A percentile compares a stretch with the other conserved stretches of the same genome.
Evolutionary conservation across 202 grass and related monocot species (phyloP).

Genomic region (Digitaria exilis): DNA sequence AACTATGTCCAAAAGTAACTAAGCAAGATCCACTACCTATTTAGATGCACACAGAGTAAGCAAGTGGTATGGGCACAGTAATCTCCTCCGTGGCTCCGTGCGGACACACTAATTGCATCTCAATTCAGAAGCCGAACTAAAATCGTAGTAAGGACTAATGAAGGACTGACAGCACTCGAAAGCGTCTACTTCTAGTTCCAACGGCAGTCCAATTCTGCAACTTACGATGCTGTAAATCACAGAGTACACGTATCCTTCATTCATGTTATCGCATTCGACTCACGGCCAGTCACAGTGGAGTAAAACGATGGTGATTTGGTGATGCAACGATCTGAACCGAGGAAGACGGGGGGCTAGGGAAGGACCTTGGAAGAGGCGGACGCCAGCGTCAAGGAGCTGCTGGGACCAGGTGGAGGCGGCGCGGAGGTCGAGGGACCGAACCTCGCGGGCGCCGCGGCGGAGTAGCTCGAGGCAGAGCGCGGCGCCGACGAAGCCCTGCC

Average conservation of each 20-base stretch:
- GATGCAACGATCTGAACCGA: conserved; percentile 1
- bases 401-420: conserved; percentile 58
- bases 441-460: conserved; percentile 71
- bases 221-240: not conserved
- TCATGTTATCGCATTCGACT: not conserved
- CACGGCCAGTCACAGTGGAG: not conserved
- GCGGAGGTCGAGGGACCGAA: conserved; percentile 77
- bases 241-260: not conserved
- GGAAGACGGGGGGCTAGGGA: not conserved
- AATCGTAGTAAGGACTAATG: not conserved
- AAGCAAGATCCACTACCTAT: not conserved
- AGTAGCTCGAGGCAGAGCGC: conserved; percentile 75
- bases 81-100: not conserved
- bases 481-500: conserved; percentile 71
- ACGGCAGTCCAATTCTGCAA: not conserved
- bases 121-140: not conserved
- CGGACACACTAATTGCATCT: not conserved
- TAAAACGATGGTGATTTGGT: not conserved
- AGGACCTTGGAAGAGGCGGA: conserved; percentile 62
- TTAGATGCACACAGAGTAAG: not conserved
- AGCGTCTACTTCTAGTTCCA: not conserved
- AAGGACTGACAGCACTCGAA: not conserved
- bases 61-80: not conserved
- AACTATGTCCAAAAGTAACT: not conserved
- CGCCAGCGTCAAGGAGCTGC: conserved; percentile 60